Evolutionary conservation across 2,329 filamentous ascomycete genomes (phyloP).

Genomic region (Ceratocystis alfenasii): DNA sequence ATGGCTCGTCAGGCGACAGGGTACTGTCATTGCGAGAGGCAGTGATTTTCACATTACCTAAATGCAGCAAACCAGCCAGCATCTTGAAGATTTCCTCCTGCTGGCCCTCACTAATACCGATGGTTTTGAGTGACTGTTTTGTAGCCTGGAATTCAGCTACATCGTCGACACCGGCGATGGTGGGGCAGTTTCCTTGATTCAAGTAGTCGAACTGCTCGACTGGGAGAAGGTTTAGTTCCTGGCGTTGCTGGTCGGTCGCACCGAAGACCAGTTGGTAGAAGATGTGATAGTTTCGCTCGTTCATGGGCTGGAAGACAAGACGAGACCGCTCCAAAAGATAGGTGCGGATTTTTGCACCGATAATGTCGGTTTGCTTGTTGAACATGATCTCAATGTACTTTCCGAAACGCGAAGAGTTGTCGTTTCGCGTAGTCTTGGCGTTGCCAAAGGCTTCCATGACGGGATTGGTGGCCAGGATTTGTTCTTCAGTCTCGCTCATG

Average conservation of each 20-base stretch:
- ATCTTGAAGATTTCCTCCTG: slow-evolving; percentile 83
- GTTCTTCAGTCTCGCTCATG: slow-evolving; percentile 97
- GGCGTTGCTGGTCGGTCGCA: slow-evolving; percentile 69
- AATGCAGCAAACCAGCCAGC: slow-evolving; percentile 78
- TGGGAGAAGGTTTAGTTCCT: slow-evolving; percentile 65
- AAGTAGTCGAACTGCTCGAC: slow-evolving; percentile 91
- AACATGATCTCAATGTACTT: slow-evolving; percentile 99
- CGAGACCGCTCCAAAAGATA: slow-evolving; percentile 91
- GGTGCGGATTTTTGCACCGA: slow-evolving; percentile 91
- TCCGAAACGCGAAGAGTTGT: slow-evolving; percentile 96
- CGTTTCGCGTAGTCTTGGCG: slow-evolving; percentile 98
- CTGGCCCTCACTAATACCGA: slow-evolving; percentile 63
- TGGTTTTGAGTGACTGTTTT: slow-evolving; percentile 71
- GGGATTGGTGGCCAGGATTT: slow-evolving; percentile 93
- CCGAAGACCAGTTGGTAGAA: slow-evolving; percentile 96
- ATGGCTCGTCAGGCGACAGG: slow-evolving; percentile 66
- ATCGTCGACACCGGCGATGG: slow-evolving; percentile 90
- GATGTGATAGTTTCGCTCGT: slow-evolving; percentile 97
- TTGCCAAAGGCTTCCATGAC: slow-evolving; percentile 99
- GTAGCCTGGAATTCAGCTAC: slow-evolving; percentile 87
- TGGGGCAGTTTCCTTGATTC: slow-evolving; percentile 84
- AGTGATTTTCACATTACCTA: slow-evolving; percentile 93
- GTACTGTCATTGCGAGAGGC: slow-evolving; percentile 81
- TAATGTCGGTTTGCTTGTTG: slow-evolving; percentile 86
- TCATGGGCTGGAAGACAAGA: slow-evolving; percentile 91